These are phyloP conservation scores for Phytopythium chamaehyphon DNA, from an alignment of 352 stramenopile species.

Conservation along the genomic window DNA sequence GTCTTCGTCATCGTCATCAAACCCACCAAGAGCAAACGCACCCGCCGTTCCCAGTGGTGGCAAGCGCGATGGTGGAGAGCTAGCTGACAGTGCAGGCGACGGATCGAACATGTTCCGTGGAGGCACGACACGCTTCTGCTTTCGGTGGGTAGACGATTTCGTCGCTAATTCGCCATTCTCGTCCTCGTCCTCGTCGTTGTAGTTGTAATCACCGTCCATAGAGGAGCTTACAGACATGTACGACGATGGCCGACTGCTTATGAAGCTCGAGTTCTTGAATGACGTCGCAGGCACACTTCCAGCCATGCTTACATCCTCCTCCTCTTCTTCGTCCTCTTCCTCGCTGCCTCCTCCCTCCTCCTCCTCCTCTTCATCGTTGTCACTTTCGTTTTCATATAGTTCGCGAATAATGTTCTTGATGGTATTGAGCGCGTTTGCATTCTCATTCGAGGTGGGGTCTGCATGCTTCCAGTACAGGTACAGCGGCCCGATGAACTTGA, in stretches of 20 bases:
- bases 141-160: conserved; percentile 3
- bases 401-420: conserved; percentile 61
- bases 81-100: conserved; percentile 61
- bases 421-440: conserved; percentile 51
- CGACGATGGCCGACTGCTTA: conserved; percentile 41
- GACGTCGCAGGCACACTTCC: conserved; percentile 43
- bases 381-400: conserved; percentile 39
- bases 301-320: conserved; percentile 60
- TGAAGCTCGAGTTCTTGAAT: conserved; percentile 46
- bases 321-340: conserved; percentile 32
- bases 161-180: conserved; percentile 6
- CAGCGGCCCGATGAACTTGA: conserved; percentile 89
- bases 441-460: conserved; percentile 71
- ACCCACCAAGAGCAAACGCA: conserved; percentile 56
- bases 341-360: conserved; percentile 36
- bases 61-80: conserved; percentile 61
- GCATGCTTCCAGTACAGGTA: conserved; percentile 95
- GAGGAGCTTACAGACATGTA: conserved; percentile 59
- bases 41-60: conserved; percentile 45
- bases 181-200: conserved; percentile 35
- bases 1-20: conserved; percentile 62
- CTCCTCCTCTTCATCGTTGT: conserved; percentile 29
- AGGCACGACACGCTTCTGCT: conserved; percentile 17
- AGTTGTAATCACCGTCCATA: conserved; percentile 36
- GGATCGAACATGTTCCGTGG: conserved; percentile 55